Conservation (phyloP, 2,329 filamentous ascomycete genomes). For the Claviceps africana region DNA sequence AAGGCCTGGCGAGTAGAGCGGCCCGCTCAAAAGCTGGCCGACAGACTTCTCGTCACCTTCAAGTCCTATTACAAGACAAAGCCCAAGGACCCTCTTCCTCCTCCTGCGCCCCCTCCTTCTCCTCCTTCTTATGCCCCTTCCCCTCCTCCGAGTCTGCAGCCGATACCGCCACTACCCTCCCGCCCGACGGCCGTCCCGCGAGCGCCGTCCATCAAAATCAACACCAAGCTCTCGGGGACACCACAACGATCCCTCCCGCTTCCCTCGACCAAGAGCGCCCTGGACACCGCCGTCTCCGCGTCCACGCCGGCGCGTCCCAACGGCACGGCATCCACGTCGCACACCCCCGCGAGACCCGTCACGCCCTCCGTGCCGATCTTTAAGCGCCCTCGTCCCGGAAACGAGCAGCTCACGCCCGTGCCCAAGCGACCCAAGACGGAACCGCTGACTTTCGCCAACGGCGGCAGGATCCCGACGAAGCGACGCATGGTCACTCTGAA, state of each 20-base stretch:
- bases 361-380: constrained; percentile 10
- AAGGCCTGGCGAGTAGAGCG: constrained; percentile 27
- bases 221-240: constrained; percentile 16
- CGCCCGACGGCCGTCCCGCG: constrained; percentile 15
- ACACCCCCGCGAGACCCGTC: constrained; percentile 9
- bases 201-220: constrained; percentile 26
- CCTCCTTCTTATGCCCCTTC: neutral
- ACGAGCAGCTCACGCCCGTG: constrained; percentile 19
- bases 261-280: neutral
- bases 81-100: constrained; percentile 15
- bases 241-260: constrained; percentile 8
- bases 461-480: constrained; percentile 15
- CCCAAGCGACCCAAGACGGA: constrained; percentile 25
- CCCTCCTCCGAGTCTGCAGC: constrained; percentile 9
- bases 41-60: constrained; percentile 24
- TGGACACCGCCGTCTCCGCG: constrained; percentile 4
- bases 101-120: constrained; percentile 6
- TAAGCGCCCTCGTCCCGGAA: constrained; percentile 25
- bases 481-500: constrained; percentile 24
- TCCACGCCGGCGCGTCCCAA: neutral
- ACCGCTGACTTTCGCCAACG: constrained; percentile 8
- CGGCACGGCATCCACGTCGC: constrained; percentile 8
- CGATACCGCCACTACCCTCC: constrained; percentile 16
- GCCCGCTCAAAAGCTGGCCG: constrained; percentile 20
- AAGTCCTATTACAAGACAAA: constrained; percentile 24